Evolutionary conservation across 345 rosid species (phyloP).

Genomic region (Gossypium longicalyx): DNA sequence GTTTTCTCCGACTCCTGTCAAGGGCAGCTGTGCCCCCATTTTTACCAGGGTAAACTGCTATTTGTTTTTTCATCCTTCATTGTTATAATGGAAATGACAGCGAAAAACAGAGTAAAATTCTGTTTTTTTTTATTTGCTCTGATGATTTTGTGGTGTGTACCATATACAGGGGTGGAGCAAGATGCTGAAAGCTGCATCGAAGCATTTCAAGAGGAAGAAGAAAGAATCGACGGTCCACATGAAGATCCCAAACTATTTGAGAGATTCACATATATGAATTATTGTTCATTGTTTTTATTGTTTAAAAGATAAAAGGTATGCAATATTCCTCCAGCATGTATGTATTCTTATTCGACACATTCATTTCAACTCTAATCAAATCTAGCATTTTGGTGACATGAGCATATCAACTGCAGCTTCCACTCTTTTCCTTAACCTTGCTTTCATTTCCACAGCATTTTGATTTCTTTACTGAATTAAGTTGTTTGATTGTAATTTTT

Average conservation of each 20-base stretch:
- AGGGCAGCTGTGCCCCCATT: conserved; percentile 42
- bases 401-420: neutral
- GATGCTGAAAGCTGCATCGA: conserved; percentile 66
- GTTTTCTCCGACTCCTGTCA: conserved; percentile 39
- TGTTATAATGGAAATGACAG: neutral
- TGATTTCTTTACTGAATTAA: too few relatives aligned
- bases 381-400: neutral
- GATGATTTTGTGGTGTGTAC: neutral
- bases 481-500: too few relatives aligned
- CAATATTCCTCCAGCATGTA: neutral
- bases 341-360: neutral
- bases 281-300: neutral
- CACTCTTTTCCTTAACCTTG: neutral
- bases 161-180: conserved; percentile 61
- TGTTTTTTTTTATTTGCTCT: neutral
- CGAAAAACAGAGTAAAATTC: neutral
- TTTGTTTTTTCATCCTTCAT: neutral
- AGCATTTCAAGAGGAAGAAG: conserved; percentile 71
- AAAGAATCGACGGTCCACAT: conserved; percentile 34
- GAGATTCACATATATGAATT: conserved; percentile 1
- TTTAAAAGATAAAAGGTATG: neutral
- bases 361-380: neutral
- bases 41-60: conserved; percentile 38
- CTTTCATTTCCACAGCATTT: neutral
- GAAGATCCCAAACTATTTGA: conserved; percentile 45